These are phyloP conservation scores for Phytophthora litchii DNA, from an alignment of 352 stramenopile genomes.

Conservation along the genomic window DNA sequence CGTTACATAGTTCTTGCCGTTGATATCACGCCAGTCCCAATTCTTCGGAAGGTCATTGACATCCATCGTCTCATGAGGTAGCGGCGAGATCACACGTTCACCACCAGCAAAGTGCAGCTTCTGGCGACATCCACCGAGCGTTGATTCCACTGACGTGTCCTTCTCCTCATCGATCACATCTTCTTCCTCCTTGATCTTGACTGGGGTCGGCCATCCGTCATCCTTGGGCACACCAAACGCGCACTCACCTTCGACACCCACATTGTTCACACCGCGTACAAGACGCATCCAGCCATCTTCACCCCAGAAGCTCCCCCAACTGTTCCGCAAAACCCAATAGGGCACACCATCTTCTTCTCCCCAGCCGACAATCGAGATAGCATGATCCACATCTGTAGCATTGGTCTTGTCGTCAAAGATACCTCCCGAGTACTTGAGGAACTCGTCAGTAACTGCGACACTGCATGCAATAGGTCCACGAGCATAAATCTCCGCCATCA, in stretches of 20 bases:
- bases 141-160: constrained; percentile 22
- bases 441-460: constrained; percentile 91
- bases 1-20: constrained; percentile 95
- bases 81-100: constrained; percentile 69
- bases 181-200: constrained; percentile 37
- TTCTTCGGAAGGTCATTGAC: constrained; percentile 86
- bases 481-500: constrained; percentile 97
- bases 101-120: constrained; percentile 69
- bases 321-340: constrained; percentile 98
- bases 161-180: constrained; percentile 17
- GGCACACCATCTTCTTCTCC: constrained; percentile 85
- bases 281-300: constrained; percentile 96
- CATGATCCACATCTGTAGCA: constrained; percentile 79
- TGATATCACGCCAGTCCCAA: constrained; percentile 96
- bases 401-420: constrained; percentile 93
- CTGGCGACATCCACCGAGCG: constrained; percentile 58
- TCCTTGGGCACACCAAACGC: constrained; percentile 91
- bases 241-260: constrained; percentile 94
- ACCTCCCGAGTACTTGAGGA: constrained; percentile 93
- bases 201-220: constrained; percentile 72
- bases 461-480: constrained; percentile 94
- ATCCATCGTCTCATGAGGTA: constrained; percentile 82
- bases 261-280: constrained; percentile 90
- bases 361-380: constrained; percentile 97
- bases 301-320: constrained; percentile 94